Evolutionary conservation across 2,329 filamentous ascomycete genomes (phyloP), one percentile per base, ranked within the genome.

Genomic region (Tothia fuscella): DNA sequence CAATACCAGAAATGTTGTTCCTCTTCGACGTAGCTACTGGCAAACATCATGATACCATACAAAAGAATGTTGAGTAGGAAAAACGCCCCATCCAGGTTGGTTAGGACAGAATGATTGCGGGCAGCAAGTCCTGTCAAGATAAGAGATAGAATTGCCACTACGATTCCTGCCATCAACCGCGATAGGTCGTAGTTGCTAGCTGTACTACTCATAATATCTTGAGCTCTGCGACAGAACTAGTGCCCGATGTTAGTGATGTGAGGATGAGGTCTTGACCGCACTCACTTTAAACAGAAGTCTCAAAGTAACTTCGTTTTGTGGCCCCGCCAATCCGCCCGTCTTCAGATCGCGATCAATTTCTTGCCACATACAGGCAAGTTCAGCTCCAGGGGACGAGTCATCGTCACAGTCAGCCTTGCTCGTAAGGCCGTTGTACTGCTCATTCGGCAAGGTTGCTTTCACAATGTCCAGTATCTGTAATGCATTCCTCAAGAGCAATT

Each of bases 1-100:
- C 89, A 96, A 62, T 98, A 96, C 91, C 91, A 98, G 57, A 94
- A 95, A 50, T 96, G 86, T 38, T 98, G 91, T 59, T 98, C 91
- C 62, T 98, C 91, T 60, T 98, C 91, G 2, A 98, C 86, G 58
- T 91, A 98, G 55, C 88, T 96, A 57, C 85, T 94, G 7, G 88
- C 89, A 62, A 96, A 96, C 88, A 96, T 96, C 77, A 95, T 93
- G 28, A 76, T 58, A 2, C 80, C 78, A 55, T 96, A 94, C 4
- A 69, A 53, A 2, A 54, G 13, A 6, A 58, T 51, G 0, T 57
- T 54, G 3, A 62, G 24, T 3, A 55, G 45, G 46, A 62, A 63
- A 49, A 58, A 61, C n/a, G 60, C 14, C 4, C 57, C 59, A 0
- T 72, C 59, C 0, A 78, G 36, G 1, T 72, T 72, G 22, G 78